phyloP scores from a whole-genome alignment of 352 stramenopile species.

The Phytophthora aleatoria region DNA sequence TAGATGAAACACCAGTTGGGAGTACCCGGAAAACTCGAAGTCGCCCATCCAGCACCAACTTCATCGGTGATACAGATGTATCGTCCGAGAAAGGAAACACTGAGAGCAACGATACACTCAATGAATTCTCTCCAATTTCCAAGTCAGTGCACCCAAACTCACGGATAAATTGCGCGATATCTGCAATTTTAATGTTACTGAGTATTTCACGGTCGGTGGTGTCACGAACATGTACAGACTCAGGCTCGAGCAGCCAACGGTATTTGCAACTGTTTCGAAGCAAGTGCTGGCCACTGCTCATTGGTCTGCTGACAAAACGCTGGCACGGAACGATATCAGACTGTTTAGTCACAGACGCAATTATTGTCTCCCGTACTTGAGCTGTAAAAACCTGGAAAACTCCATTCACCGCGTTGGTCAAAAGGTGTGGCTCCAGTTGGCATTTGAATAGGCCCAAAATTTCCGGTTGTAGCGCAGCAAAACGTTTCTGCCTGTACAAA shows the following conservation, averaged over 20 bases:
- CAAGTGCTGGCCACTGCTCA: too few species aligned
- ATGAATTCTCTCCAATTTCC: background rate
- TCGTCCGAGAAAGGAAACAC: background rate
- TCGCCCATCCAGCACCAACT: background rate
- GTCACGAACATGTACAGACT: background rate
- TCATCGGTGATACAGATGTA: background rate
- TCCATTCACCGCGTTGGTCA: background rate
- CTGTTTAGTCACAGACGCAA: background rate
- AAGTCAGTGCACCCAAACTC: background rate
- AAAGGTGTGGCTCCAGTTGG: background rate
- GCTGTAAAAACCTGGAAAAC: background rate
- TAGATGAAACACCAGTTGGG: background rate
- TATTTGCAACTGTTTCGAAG: background rate
- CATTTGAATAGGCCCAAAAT: background rate
- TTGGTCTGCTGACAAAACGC: background rate
- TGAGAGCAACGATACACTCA: background rate
- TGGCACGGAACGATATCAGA: background rate
- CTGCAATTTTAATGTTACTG: background rate
- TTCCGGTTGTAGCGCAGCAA: background rate
- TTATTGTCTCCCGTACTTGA: background rate
- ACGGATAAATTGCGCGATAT: background rate
- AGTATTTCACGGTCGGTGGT: background rate
- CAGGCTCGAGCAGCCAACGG: background rate
- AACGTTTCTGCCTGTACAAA: background rate
- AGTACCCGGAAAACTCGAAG: background rate